These are phyloP conservation scores for Podospora pseudocomata DNA, from an alignment of 495 filamentous ascomycete species.

Conservation along the genomic window DNA sequence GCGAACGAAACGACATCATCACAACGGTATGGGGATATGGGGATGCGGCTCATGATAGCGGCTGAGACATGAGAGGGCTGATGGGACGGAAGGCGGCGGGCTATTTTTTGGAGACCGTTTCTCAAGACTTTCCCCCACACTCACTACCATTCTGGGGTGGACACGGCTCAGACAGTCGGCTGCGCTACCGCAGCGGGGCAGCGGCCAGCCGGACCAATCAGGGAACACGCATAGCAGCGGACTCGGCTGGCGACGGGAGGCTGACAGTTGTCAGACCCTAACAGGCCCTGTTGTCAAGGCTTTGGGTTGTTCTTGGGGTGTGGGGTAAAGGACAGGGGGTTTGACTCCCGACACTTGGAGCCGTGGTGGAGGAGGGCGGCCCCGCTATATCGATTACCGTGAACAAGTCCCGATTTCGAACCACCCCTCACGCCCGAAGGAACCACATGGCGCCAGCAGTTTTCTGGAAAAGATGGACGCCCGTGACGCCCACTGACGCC, in stretches of 20 bases:
- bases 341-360: conserved; percentile 20
- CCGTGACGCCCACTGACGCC: too few species aligned
- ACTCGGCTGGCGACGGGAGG: background rate
- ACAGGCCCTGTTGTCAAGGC: background rate
- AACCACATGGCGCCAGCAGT: conserved; percentile 12
- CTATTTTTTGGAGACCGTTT: background rate
- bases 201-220: background rate
- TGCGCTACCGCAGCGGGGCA: background rate
- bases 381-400: conserved; percentile 43
- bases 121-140: background rate
- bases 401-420: conserved; percentile 34
- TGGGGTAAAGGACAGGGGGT: background rate
- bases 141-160: background rate
- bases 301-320: background rate
- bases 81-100: background rate
- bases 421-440: conserved; percentile 20
- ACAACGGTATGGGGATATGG: background rate
- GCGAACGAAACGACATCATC: background rate
- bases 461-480: conserved; percentile 15
- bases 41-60: background rate
- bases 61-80: background rate
- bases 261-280: background rate
- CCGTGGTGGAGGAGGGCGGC: conserved; percentile 33
- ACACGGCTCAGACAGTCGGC: conserved; percentile 2
- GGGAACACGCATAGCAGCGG: background rate